Evolutionary conservation across 768 basidiomycete genomes (phyloP), one percentile per base, ranked within the genome.

Genomic region (Saitozyma sp.): DNA sequence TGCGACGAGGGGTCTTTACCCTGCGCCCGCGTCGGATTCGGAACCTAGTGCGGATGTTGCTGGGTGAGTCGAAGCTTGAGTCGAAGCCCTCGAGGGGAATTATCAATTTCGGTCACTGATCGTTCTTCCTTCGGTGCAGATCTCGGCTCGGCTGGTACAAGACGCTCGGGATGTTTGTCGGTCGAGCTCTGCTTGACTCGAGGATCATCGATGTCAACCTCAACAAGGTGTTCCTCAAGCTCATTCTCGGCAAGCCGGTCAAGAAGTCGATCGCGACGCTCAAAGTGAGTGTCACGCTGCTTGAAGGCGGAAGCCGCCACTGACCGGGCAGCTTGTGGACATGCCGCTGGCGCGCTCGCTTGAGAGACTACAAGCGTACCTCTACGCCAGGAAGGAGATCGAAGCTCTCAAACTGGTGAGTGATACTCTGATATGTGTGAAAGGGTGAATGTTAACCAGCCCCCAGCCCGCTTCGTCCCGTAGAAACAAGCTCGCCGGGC

Each of bases 181-280:
- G 93, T 9, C 95, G 97, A 81, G 93, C 95, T 4, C 87, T 98
- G 84, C 82, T 98, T 50, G 96, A 99, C 80, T 96, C 94, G 9
- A 86, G 96, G 17, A 97, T 98, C 75, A 95, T 98, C 80, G 96
- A 98, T 78, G 83, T 98, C 67, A 88, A 90, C 38, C 87, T 98
- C 78, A 97, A 92, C 82, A 92, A 90, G 78, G 82, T 95, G n/a
- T 97, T 98, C 84, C 83, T 98, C 66, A 92, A 91, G 78, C 84
- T 91, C 56, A 84, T 94, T 7, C 85, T 98, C 13, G 92, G 91
- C 19, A 90, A 93, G 67, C 87, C 90, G 43, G 84, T 98, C 37
- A 89, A 91, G 13, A 81, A 90, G 67, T 90, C 88, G 4, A 85
- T 95, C 59, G 86, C 89, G n/a, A 86, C 87, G 7, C 84, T 98